Conservation (phyloP, 345 rosid species). For the sweet orange (Citrus sinensis) region DVS_A1.0 CM039163.1:22066501-22067000, state of each 20-base stretch:
- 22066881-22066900: background rate
- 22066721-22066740: background rate
- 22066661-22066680: no score
- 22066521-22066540: no score
- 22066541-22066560: no score
- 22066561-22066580: no score
- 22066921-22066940: background rate
- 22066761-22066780: background rate
- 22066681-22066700: background rate
- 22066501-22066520: no score
- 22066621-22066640: no score
- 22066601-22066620: no score
- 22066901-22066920: background rate
- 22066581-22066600: no score
- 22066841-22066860: background rate
- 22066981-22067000: background rate
- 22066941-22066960: background rate
- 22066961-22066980: background rate
- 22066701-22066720: background rate
- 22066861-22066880: background rate
- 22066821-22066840: background rate
- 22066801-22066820: background rate
- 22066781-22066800: background rate
- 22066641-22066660: no score
- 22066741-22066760: background rate